Evolutionary conservation across 768 basidiomycete species (phyloP).

Genomic region (Grammothele lineata): DNA sequence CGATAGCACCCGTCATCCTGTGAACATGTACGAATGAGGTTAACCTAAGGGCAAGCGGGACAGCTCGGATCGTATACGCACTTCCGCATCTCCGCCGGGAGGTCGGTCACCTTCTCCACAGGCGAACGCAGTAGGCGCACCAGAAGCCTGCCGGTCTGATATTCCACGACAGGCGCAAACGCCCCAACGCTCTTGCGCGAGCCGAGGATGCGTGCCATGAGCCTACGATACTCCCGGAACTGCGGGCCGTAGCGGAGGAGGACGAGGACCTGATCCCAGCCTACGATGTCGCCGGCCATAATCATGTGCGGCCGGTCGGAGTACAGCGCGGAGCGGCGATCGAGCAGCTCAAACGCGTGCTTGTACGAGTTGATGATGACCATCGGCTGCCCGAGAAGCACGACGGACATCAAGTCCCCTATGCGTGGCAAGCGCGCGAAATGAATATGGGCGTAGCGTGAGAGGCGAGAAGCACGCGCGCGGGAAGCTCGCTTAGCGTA

Average conservation of each 20-base stretch:
- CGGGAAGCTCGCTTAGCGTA: no score
- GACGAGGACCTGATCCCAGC: constrained; percentile 31
- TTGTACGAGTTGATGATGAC: constrained; percentile 27
- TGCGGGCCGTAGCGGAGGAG: constrained; percentile 18
- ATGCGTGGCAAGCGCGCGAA: neutral
- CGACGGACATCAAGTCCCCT: constrained; percentile 28
- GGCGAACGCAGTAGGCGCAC: constrained; percentile 37
- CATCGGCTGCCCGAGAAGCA: constrained; percentile 23
- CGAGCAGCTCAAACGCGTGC: constrained; percentile 25
- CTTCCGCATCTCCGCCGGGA: constrained; percentile 38
- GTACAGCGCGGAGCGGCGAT: constrained; percentile 24
- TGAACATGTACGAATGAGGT: no score
- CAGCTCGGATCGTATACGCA: constrained; percentile 27
- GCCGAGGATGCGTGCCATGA: constrained; percentile 39
- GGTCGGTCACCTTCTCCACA: constrained; percentile 32
- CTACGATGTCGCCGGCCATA: constrained; percentile 20
- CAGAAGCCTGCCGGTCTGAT: constrained; percentile 30
- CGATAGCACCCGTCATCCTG: constrained; percentile 24
- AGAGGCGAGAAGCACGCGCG: no score
- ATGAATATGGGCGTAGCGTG: neutral
- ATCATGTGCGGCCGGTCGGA: constrained; percentile 20
- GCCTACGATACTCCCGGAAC: no score
- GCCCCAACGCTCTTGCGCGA: constrained; percentile 34
- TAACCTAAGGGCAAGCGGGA: no score
- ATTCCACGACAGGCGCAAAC: constrained; percentile 39